These are phyloP conservation scores for Aspergillus melleus DNA, from an alignment of 2,329 filamentous ascomycete genomes.

Conservation along the genomic window DNA sequence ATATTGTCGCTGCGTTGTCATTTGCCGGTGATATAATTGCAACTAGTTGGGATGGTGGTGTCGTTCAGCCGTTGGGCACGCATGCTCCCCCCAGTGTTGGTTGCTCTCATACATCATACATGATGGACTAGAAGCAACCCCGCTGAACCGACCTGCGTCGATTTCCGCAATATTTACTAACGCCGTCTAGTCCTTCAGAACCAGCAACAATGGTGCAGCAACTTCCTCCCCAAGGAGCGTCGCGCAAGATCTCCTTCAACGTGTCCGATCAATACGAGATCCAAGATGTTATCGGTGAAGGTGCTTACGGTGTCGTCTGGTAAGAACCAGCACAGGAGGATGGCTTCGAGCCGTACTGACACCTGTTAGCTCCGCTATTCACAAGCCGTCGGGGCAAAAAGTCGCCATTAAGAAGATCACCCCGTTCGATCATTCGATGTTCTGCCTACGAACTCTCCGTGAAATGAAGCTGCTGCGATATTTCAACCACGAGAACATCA, in stretches of 20 bases:
- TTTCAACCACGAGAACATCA: conserved; percentile 99
- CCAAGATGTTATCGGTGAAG: conserved; percentile 97
- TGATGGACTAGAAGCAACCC: neutral
- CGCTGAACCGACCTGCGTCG: neutral
- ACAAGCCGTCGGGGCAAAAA: conserved; percentile 97
- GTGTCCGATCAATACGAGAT: conserved; percentile 99
- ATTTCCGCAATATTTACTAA: neutral
- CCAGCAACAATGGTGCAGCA: conserved; percentile 43
- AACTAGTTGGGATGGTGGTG: neutral
- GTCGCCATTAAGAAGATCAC: conserved; percentile 99
- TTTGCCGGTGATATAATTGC: neutral
- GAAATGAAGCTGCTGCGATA: conserved; percentile 99
- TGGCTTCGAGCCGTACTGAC: conserved; percentile 14
- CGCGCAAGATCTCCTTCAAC: conserved; percentile 98
- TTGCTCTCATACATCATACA: neutral
- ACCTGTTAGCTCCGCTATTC: conserved; percentile 76
- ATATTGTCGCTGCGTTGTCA: neutral
- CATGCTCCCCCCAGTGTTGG: neutral
- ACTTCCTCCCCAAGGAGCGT: conserved; percentile 53
- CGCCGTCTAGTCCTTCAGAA: conserved; percentile 6
- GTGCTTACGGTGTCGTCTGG: conserved; percentile 98
- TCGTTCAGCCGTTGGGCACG: neutral
- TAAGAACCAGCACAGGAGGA: conserved; percentile 50
- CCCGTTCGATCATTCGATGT: conserved; percentile 98
- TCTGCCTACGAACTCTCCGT: conserved; percentile 90